Conservation (phyloP, 768 basidiomycete species). For the Kwoniella sp. region DNA sequence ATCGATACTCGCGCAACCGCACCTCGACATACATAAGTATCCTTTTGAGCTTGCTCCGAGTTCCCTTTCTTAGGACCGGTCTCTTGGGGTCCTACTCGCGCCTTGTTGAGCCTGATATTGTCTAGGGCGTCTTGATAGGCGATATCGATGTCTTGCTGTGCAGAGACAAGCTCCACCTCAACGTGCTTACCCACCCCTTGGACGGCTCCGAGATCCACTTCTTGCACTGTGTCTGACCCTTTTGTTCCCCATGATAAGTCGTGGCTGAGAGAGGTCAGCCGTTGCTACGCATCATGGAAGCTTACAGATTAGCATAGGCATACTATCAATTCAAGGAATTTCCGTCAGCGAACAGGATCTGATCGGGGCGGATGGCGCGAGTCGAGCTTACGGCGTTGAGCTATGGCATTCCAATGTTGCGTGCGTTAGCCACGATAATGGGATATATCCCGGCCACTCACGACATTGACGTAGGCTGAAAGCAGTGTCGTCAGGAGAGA, state of each 20-base stretch:
- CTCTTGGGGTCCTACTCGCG: conserved; percentile 29
- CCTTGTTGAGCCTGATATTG: conserved; percentile 58
- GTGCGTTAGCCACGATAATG: too few species aligned
- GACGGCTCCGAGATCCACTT: conserved; percentile 76
- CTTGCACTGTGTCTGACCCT: conserved; percentile 63
- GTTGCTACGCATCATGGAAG: background rate
- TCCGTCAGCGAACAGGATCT: conserved; percentile 6
- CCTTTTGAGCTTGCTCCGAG: conserved; percentile 48
- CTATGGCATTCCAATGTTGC: too few species aligned
- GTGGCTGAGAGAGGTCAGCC: conserved; percentile 8
- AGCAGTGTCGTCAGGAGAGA: conserved; percentile 72
- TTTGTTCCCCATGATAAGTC: conserved; percentile 76
- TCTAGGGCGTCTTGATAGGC: conserved; percentile 78
- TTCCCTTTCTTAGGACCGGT: conserved; percentile 18
- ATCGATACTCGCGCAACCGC: background rate
- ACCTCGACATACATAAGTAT: conserved; percentile 36
- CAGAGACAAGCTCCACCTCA: conserved; percentile 78
- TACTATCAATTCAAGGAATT: conserved; percentile 19
- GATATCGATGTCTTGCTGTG: conserved; percentile 73
- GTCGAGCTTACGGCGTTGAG: conserved; percentile 34
- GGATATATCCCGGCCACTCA: too few species aligned
- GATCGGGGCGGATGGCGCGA: too few species aligned
- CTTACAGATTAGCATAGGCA: conserved; percentile 46
- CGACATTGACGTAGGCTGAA: conserved; percentile 22
- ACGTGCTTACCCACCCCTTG: conserved; percentile 69